Percentiles rank a stretch among this genome's conserved stretches.
phyloP scores from a whole-genome alignment of 1,284 basidiomycete genomes.

The Malassezia sp. region DNA sequence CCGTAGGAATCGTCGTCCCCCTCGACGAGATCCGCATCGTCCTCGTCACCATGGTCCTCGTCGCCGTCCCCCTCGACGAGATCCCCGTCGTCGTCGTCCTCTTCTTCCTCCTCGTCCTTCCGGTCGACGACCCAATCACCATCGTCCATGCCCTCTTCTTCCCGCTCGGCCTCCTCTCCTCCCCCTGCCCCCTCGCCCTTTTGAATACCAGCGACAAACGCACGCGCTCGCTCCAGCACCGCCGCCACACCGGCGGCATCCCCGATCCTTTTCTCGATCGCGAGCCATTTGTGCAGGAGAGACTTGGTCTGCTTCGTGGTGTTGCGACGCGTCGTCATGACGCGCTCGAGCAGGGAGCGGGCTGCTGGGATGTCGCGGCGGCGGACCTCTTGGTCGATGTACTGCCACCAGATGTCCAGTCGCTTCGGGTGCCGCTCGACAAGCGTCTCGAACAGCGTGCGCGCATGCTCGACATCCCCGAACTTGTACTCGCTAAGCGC shows the following conservation, averaged over 20 bases:
- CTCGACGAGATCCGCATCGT: too few relatives aligned
- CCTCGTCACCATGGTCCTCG: background rate
- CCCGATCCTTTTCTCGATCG: conserved; percentile 72
- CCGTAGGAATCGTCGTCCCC: too few relatives aligned
- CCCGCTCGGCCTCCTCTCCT: too few relatives aligned
- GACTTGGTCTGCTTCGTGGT: conserved; percentile 89
- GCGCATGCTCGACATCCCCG: conserved; percentile 84
- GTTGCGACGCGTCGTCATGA: conserved; percentile 64
- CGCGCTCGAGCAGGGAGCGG: conserved; percentile 62
- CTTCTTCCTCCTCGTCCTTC: too few relatives aligned
- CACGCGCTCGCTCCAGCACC: conserved; percentile 77
- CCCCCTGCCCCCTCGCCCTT: background rate
- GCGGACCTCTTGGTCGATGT: conserved; percentile 85
- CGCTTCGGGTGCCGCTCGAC: conserved; percentile 85
- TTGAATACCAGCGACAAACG: conserved; percentile 49
- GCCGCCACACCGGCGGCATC: conserved; percentile 67
- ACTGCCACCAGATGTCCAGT: conserved; percentile 90
- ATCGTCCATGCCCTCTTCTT: too few relatives aligned
- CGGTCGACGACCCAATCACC: too few relatives aligned
- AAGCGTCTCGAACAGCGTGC: conserved; percentile 92
- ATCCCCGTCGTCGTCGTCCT: too few relatives aligned
- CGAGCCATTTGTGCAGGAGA: conserved; percentile 79
- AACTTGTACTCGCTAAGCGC: conserved; percentile 89
- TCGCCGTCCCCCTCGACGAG: too few relatives aligned
- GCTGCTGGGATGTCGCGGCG: conserved; percentile 57